phyloP scores from a whole-genome alignment of 495 filamentous ascomycete genomes.

The Talaromyces wortmannii region DNA sequence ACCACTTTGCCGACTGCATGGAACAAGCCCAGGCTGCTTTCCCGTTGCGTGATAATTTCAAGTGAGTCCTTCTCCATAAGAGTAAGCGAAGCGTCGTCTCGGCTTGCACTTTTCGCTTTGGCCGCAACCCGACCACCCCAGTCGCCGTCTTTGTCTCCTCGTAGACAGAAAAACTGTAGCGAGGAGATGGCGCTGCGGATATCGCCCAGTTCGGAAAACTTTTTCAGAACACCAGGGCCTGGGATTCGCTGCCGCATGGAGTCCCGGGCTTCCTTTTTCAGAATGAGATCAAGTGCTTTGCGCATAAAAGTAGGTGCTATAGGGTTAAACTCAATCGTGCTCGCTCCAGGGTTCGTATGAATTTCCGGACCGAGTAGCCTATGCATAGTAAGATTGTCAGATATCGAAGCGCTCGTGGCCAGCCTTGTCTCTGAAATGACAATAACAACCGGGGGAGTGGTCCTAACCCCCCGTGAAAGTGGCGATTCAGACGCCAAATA shows the following conservation, averaged over 20 bases:
- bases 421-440: conserved; percentile 84
- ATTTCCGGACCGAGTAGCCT: conserved; percentile 81
- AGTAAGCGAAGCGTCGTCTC: conserved; percentile 51
- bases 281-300: conserved; percentile 71
- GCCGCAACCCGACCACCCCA: conserved; percentile 59
- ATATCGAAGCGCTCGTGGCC: conserved; percentile 63
- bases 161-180: conserved; percentile 83
- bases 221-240: conserved; percentile 64
- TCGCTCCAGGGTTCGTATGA: conserved; percentile 65
- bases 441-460: conserved; percentile 72
- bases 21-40: conserved; percentile 84
- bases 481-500: conserved; percentile 68
- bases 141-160: conserved; percentile 55
- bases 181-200: conserved; percentile 85
- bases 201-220: conserved; percentile 77
- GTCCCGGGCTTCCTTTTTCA: conserved; percentile 71
- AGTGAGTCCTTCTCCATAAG: conserved; percentile 66
- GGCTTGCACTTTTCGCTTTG: conserved; percentile 49
- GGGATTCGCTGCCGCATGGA: conserved; percentile 62
- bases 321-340: conserved; percentile 82
- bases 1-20: conserved; percentile 93
- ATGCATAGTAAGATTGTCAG: conserved; percentile 86
- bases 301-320: conserved; percentile 81
- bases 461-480: conserved; percentile 25
- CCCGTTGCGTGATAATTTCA: conserved; percentile 71